These are phyloP conservation scores for Letharia columbiana DNA, from an alignment of 495 filamentous ascomycete genomes.

Conservation along the genomic window DNA sequence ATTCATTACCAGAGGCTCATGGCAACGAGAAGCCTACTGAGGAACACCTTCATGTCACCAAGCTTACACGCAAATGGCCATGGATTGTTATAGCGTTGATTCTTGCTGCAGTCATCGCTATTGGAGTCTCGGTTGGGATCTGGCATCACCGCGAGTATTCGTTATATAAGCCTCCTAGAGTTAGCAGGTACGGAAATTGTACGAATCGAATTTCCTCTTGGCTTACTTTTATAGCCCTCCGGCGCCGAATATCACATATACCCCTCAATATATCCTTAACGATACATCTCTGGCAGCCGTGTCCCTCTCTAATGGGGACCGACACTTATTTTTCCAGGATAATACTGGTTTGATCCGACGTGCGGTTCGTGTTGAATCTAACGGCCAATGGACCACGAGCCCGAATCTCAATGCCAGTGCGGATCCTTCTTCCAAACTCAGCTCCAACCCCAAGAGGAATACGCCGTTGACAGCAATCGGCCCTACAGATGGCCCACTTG, in stretches of 20 bases:
- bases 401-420: neutral
- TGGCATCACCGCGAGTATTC: neutral
- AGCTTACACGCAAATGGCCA: neutral
- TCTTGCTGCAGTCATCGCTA: neutral
- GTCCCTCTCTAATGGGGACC: neutral
- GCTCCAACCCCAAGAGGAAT: neutral
- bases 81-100: neutral
- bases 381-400: neutral
- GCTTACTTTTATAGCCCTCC: neutral
- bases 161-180: neutral
- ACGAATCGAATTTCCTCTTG: neutral
- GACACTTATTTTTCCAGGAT: neutral
- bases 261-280: neutral
- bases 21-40: neutral
- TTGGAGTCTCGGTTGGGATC: neutral
- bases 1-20: neutral
- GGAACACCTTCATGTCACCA: neutral
- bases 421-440: no score
- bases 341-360: neutral
- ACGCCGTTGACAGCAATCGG: neutral
- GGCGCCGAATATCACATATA: neutral
- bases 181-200: neutral
- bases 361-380: neutral
- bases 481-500: neutral
- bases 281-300: neutral